Base-by-base conservation (phyloP, 805 yeast species). In the Scheffersomyces spartinae region DNA sequence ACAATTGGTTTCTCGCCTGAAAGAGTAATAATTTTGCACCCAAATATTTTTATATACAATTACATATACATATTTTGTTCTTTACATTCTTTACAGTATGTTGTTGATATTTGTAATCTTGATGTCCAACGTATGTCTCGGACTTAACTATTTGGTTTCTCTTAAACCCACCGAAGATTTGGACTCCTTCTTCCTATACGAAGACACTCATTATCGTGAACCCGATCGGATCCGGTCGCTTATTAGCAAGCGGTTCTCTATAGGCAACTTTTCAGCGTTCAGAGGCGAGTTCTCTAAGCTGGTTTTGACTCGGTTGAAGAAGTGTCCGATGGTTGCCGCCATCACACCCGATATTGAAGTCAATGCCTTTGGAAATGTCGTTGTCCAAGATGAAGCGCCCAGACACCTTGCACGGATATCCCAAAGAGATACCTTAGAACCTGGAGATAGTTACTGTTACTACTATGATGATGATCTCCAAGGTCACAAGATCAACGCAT, bases 231-330 rank as follows among this genome's bases (percentile, higher is more conserved):
- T n/a, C n/a, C n/a, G n/a, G 33, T 55, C 63, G 19, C 47, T 59
- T 21, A 64, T 81, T 15, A 55, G 61, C 8, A 61, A 64, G 28
- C 55, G 68, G 8, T 72, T 72, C 36, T 62, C 79, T 0, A 71
- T 83, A 40, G 93, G 93, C 1, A 63, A 61, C 13, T 78, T 81
- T 42, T 71, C 68, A 35, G 93, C 80, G 0, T 69, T 84, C 33
- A 63, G 76, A 0, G 84, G 85, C 1, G 64, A 63, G 28, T 70
- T 77, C 43, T 55, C 74, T 7, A 45, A 50, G 15, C 68, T 56
- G 7, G 54, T 64, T 1, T 38, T 70, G 18, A 61, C 58, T 6
- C 55, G 64, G 37, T 60, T 77, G 31, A 57, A 57, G 21, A 48
- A 45, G 12, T 75, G 74, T 41, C 84, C 83, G 2, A 47, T 73